Percentiles rank a stretch among this genome's conserved stretches.
These are phyloP conservation scores for Xylariaceae sp. DNA, from an alignment of 2,329 filamentous ascomycete species.

Conservation along the genomic window DNA sequence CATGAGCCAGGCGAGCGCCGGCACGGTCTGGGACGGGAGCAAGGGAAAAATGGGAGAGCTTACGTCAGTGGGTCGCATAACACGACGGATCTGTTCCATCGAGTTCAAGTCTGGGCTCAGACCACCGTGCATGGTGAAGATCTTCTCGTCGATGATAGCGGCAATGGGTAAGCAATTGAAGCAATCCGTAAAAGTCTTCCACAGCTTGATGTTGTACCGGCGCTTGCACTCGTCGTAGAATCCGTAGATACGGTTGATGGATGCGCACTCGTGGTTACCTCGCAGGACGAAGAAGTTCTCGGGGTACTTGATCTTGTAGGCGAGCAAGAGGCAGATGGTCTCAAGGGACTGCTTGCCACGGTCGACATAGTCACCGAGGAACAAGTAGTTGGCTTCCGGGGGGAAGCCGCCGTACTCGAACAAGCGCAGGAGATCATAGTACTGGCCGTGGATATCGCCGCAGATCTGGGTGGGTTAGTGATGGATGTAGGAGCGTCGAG, in stretches of 20 bases:
- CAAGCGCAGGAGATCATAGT: constrained; percentile 93
- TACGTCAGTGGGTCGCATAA: constrained; percentile 99
- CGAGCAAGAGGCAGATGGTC: constrained; percentile 86
- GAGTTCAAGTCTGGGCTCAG: constrained; percentile 96
- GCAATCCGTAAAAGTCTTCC: constrained; percentile 96
- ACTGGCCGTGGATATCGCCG: constrained; percentile 98
- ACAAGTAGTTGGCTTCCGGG: constrained; percentile 98
- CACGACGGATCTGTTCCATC: constrained; percentile 98
- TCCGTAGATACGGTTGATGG: constrained; percentile 91
- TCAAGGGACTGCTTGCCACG: constrained; percentile 93
- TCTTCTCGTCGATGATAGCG: constrained; percentile 96
- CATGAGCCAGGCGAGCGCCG: constrained; percentile 28
- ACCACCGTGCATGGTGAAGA: constrained; percentile 99
- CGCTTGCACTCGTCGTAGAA: constrained; percentile 99
- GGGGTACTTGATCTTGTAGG: constrained; percentile 95
- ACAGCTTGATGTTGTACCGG: constrained; percentile 92
- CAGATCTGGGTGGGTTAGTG: constrained; percentile 66
- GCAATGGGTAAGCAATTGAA: constrained; percentile 96
- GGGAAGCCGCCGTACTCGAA: constrained; percentile 99
- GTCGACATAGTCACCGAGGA: constrained; percentile 95
- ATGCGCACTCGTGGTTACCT: constrained; percentile 95
- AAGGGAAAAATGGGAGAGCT: constrained; percentile 40
- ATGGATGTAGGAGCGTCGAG: constrained; percentile 4
- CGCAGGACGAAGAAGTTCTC: constrained; percentile 96
- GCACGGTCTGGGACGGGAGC: constrained; percentile 17